Evolutionary conservation across 208 protist species (phyloP), one percentile per base, ranked within the genome.

Genomic region (Polymyxa betae): DNA sequence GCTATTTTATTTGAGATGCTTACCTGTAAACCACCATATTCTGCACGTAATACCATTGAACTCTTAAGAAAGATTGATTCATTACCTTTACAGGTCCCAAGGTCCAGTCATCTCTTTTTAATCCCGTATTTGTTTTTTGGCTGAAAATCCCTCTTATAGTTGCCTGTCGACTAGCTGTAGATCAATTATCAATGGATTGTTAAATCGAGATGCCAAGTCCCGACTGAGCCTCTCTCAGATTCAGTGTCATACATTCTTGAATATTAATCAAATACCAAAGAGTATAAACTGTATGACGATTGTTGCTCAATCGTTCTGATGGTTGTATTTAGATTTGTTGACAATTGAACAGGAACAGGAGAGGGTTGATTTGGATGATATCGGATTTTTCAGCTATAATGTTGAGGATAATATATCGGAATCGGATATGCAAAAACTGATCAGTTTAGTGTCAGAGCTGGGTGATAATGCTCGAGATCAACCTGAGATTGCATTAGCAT

Each of bases 1-100:
- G 72, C 72, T 12, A 35, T 82, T 43, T 43, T 82, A 5, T 82
- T 38, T n/a, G 72, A 82, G 72, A 82, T 82, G 72, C 16, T 82
- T 35, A 43, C 40, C 40, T 5, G 72, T 20, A 43, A 38, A 5
- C n/a, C 72, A 5, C 72, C 72, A n/a, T 82, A 82, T 82, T 45
- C 5, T 43, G 72, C 35, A 5, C 72, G 40, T 5, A 82, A 35
- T n/a, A 35, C 10, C 12, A 43, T 35, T 5, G 72, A 82, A 35
- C 72, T 82, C 40, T 43, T 82, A n/a, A 35, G 16, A 5, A 82
- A 82, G 35, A 82, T 82, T n/a, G 72, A 82, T 35, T 5, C n/a
- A 5, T 5, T 5, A 40, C 16, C 5, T 38, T 20, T 82, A 5
- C 5, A 5, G n/a, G 5, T 82, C n/a, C 72, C 72, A 5, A 82